Evolutionary conservation across 176 grass and related monocot genomes (phyloP).

Genomic region (sorghum (Sorghum bicolor)): Sorghum_bicolor_NCBIv3 NC_012877.2:7567001-7567500

Average conservation of each 20-base stretch:
- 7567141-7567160: conserved; percentile 66
- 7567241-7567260: conserved; percentile 50
- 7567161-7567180: conserved; percentile 57
- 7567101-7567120: conserved; percentile 56
- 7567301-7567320: conserved; percentile 66
- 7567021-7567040: conserved; percentile 71
- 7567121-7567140: conserved; percentile 62
- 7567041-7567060: conserved; percentile 52
- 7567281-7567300: conserved; percentile 52
- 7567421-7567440: conserved; percentile 71
- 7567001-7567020: conserved; percentile 52
- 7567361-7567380: conserved; percentile 53
- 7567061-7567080: conserved; percentile 46
- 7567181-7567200: conserved; percentile 61
- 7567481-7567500: conserved; percentile 60
- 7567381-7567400: conserved; percentile 55
- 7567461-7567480: conserved; percentile 42
- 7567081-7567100: conserved; percentile 42
- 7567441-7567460: conserved; percentile 66
- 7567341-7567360: conserved; percentile 55
- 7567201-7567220: conserved; percentile 50
- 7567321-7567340: conserved; percentile 79
- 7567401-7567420: conserved; percentile 65
- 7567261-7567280: conserved; percentile 39
- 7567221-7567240: conserved; percentile 69